A percentile compares a stretch with the other conserved stretches of the same genome.
These are phyloP conservation scores for Juncus effusus DNA, from an alignment of 176 grass and related monocot species.

Conservation along the genomic window DNA sequence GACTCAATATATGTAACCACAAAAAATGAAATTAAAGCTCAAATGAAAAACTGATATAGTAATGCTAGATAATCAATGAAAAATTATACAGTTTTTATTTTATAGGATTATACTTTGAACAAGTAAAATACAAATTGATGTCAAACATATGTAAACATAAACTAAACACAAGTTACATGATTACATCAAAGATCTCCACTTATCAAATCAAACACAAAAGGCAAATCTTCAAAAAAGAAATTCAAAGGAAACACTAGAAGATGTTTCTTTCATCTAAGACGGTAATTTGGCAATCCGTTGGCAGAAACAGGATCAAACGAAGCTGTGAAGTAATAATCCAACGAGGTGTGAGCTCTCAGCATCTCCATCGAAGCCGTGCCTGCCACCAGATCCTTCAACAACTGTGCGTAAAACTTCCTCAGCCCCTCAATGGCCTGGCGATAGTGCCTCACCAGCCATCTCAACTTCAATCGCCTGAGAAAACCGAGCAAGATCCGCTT, in stretches of 20 bases:
- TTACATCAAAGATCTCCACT: too few species aligned
- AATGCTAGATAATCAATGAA: too few species aligned
- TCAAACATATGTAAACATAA: too few species aligned
- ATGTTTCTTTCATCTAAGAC: neutral
- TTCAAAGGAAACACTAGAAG: neutral
- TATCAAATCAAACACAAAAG: neutral
- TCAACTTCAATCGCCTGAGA: conserved; percentile 34
- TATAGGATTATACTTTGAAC: too few species aligned
- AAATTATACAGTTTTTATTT: too few species aligned
- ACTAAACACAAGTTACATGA: too few species aligned
- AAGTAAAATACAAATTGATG: too few species aligned
- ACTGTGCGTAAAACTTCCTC: conserved; percentile 30
- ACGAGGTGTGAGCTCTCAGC: conserved; percentile 22
- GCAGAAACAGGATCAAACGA: conserved; percentile 41
- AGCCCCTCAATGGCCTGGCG: conserved; percentile 37
- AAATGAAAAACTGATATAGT: too few species aligned
- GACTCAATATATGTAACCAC: too few species aligned
- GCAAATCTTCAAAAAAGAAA: neutral
- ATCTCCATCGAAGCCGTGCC: conserved; percentile 39
- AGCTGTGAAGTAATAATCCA: conserved; percentile 40
- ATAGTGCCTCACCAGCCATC: conserved; percentile 40
- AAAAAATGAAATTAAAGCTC: too few species aligned
- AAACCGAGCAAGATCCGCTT: conserved; percentile 29
- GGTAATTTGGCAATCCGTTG: conserved; percentile 19
- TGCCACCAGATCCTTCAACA: conserved; percentile 38